A percentile compares a stretch with the other conserved stretches of the same genome.
phyloP scores from a whole-genome alignment of 495 filamentous ascomycete species.

The Talaromyces liani region DNA sequence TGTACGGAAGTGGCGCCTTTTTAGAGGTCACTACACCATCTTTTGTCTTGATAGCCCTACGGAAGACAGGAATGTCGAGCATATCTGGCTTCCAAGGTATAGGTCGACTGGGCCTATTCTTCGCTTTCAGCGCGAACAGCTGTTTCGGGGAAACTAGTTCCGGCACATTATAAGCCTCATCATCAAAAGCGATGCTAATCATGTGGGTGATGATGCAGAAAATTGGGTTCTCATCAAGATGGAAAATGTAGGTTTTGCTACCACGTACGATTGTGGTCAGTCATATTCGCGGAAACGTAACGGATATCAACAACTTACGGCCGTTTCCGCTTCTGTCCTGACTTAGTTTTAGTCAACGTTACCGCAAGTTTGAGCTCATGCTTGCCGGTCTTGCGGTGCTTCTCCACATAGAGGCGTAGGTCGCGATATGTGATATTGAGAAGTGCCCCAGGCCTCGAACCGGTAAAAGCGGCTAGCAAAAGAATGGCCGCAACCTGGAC shows the following conservation, averaged over 20 bases:
- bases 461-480: slow-evolving; percentile 24
- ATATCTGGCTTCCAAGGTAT: slow-evolving; percentile 1
- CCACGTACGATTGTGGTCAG: neutral
- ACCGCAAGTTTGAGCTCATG: neutral
- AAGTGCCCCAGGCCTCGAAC: slow-evolving; percentile 22
- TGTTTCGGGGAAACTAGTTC: neutral
- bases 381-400: slow-evolving; percentile 1
- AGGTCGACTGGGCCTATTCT: neutral
- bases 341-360: slow-evolving; percentile 6
- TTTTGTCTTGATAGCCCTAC: slow-evolving; percentile 1
- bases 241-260: slow-evolving; percentile 9
- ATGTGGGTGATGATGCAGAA: slow-evolving; percentile 12
- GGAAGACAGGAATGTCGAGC: slow-evolving; percentile 11
- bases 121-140: slow-evolving; percentile 8
- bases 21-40: slow-evolving; percentile 1
- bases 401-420: slow-evolving; percentile 1
- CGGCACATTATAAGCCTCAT: slow-evolving; percentile 11
- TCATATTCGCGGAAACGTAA: neutral
- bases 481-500: slow-evolving; percentile 10
- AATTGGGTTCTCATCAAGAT: neutral
- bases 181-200: slow-evolving; percentile 12
- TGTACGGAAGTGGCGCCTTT: neutral
- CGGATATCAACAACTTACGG: slow-evolving; percentile 2
- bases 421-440: slow-evolving; percentile 22
- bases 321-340: neutral